phyloP scores from a whole-genome alignment of 2,329 filamentous ascomycete species.

The Sclerotinia sclerotiorum region DNA sequence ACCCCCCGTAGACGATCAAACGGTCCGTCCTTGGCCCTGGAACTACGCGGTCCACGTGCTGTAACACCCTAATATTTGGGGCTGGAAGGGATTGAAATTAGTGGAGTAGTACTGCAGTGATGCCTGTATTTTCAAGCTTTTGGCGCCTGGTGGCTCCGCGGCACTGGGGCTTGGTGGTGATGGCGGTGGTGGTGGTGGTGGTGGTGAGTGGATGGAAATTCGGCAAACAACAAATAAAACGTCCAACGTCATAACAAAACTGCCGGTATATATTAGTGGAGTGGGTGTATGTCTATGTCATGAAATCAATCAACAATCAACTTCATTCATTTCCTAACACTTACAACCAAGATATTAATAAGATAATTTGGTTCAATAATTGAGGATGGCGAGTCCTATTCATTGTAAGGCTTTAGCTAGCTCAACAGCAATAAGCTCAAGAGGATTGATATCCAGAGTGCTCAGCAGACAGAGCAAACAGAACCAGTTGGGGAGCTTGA shows the following conservation, averaged over 20 bases:
- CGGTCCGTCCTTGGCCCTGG: no score
- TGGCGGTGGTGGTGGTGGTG: no score
- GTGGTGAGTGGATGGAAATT: not conserved
- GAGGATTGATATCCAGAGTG: not conserved
- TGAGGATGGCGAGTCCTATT: slow-evolving; percentile 5
- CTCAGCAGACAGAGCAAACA: not conserved
- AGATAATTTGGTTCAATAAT: not conserved
- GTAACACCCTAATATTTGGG: not conserved
- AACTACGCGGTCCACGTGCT: no score
- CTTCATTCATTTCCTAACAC: not conserved
- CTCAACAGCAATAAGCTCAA: not conserved
- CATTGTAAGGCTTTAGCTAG: not conserved
- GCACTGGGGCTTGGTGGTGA: no score
- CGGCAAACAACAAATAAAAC: no score
- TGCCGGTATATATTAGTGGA: no score
- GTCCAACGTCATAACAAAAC: no score
- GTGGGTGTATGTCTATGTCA: no score
- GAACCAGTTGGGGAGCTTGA: slow-evolving; percentile 9
- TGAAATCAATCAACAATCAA: no score
- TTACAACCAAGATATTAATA: not conserved
- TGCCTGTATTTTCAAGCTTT: not conserved
- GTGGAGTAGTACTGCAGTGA: not conserved
- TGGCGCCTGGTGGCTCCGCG: not conserved
- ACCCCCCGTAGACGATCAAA: no score
- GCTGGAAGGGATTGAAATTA: not conserved